Conservation (phyloP, 2,329 filamentous ascomycete genomes). For the Colletotrichum echinochloae region DNA sequence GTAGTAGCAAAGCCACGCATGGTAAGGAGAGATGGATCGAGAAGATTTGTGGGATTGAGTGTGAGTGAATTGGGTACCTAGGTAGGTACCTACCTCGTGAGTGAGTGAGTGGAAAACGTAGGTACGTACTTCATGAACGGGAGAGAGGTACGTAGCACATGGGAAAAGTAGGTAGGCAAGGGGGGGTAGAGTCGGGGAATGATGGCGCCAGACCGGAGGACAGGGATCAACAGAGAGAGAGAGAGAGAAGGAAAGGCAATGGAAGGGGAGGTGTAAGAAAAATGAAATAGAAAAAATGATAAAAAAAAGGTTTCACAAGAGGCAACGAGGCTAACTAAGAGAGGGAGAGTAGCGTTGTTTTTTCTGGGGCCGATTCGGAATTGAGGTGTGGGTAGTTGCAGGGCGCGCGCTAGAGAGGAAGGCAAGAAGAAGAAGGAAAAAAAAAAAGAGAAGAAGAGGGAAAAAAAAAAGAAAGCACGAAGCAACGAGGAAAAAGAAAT, state of each 20-base stretch:
- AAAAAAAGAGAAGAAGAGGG: constrained; percentile 14
- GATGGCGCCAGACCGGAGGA: constrained; percentile 39
- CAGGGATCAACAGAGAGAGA: constrained; percentile 31
- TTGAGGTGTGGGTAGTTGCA: constrained; percentile 35
- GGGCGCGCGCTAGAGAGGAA: constrained; percentile 21
- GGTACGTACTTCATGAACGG: constrained; percentile 33
- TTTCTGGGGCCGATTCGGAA: constrained; percentile 15
- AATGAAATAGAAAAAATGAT: not conserved
- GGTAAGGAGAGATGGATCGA: constrained; percentile 7
- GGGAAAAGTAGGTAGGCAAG: constrained; percentile 35
- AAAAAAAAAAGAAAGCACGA: not conserved
- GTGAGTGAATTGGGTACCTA: no score
- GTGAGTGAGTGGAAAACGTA: not conserved
- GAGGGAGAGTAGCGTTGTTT: constrained; percentile 9
- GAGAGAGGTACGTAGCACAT: constrained; percentile 3
- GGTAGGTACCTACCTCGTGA: no score
- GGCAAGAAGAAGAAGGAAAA: constrained; percentile 7
- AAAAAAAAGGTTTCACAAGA: constrained; percentile 40
- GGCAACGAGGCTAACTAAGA: constrained; percentile 40
- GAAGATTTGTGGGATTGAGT: not conserved
- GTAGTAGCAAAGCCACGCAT: not conserved
- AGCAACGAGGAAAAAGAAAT: constrained; percentile 4
- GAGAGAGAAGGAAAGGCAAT: not conserved
- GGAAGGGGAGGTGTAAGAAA: not conserved
- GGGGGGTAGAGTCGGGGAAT: constrained; percentile 39